These are phyloP conservation scores for Dioscorea dumetorum DNA, from an alignment of 106 monocot species.

Conservation along the genomic window DNA sequence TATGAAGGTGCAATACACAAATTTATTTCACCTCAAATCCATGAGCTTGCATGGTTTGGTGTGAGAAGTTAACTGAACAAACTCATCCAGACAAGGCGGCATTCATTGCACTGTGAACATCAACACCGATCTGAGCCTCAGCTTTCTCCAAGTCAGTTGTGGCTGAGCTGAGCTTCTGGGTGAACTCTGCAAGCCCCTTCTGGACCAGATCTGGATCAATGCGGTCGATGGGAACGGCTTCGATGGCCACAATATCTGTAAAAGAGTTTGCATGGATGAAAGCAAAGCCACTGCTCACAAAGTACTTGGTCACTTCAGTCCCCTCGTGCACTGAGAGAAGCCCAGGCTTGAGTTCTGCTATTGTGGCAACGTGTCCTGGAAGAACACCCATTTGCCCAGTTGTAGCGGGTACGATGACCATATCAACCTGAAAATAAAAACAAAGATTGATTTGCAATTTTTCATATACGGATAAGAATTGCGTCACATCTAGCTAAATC, in stretches of 20 bases:
- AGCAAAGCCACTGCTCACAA: slow-evolving; percentile 89
- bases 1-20: no score
- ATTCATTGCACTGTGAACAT: slow-evolving; percentile 87
- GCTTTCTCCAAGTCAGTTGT: slow-evolving; percentile 79
- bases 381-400: slow-evolving; percentile 93
- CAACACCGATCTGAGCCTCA: slow-evolving; percentile 85
- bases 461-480: no score
- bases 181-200: slow-evolving; percentile 78
- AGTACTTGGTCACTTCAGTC: slow-evolving; percentile 66
- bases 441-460: no score
- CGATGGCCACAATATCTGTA: slow-evolving; percentile 78
- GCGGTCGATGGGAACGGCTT: slow-evolving; percentile 70
- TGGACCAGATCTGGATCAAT: slow-evolving; percentile 70
- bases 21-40: no score
- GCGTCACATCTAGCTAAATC: no score
- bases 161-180: slow-evolving; percentile 72
- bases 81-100: slow-evolving; percentile 57
- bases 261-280: slow-evolving; percentile 90
- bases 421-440: slow-evolving; percentile 53
- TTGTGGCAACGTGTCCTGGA: slow-evolving; percentile 86
- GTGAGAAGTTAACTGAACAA: not conserved
- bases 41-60: no score
- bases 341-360: slow-evolving; percentile 93
- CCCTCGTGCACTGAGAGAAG: slow-evolving; percentile 87
- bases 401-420: slow-evolving; percentile 78